These are phyloP conservation scores for Cyclanthera cordifolia DNA, from an alignment of 306 rosid genomes.

Conservation along the genomic window DNA sequence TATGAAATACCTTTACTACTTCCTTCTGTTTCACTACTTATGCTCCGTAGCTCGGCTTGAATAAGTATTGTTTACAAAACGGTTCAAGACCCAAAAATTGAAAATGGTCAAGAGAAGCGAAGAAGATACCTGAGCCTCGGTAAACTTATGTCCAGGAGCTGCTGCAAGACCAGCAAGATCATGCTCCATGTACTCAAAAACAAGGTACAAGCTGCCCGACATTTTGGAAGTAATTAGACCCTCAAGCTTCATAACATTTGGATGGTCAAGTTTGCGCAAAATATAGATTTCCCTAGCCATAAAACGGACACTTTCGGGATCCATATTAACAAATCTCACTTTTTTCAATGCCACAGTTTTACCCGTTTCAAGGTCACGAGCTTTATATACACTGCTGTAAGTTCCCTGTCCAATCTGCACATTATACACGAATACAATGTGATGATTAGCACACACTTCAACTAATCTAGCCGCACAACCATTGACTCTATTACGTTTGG, in stretches of 20 bases:
- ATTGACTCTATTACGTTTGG: too few species aligned
- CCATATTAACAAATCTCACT: conserved; percentile 72
- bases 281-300: conserved; percentile 92
- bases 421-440: background rate
- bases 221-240: conserved; percentile 70
- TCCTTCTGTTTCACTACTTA: background rate
- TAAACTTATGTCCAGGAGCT: conserved; percentile 46
- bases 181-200: conserved; percentile 95
- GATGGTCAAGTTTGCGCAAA: conserved; percentile 88
- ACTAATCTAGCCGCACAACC: too few species aligned
- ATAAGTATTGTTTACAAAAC: background rate
- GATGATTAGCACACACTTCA: background rate
- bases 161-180: conserved; percentile 72
- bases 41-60: background rate
- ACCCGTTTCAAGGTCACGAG: conserved; percentile 74
- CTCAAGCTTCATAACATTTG: conserved; percentile 84
- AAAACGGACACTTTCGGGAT: conserved; percentile 79
- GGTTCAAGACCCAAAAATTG: background rate
- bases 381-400: conserved; percentile 78
- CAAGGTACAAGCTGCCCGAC: conserved; percentile 75
- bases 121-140: conserved; percentile 59
- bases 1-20: background rate
- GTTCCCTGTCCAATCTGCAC: conserved; percentile 93
- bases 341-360: conserved; percentile 81
- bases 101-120: background rate